Evolutionary conservation across 192 early-diverging fungal genomes (phyloP), one percentile per base, ranked within the genome.

Genomic region (Backusella australiensis): DNA sequence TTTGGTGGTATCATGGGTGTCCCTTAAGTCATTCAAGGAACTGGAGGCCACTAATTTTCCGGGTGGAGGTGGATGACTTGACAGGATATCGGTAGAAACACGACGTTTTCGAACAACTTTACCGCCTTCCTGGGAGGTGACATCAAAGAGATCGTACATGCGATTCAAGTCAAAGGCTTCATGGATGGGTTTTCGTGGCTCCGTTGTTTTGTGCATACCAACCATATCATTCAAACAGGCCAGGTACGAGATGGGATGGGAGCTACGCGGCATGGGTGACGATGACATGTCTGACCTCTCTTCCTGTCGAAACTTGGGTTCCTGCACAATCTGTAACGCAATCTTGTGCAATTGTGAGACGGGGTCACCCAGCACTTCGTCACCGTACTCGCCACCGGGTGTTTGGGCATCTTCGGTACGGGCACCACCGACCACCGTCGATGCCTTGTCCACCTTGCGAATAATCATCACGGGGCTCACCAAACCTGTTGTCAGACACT

Each of bases 271-370:
- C 23, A 86, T 76, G 71, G 79, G 19, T 29, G 71, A 39, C 6
- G 71, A 63, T 21, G 52, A 63, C 26, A 63, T 26, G 2, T 63
- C 12, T 0, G 56, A 3, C 3, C n/a, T 63, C 21, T 49, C 46
- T 19, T 63, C 56, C 2, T 63, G 56, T 63, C 56, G 21, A 35
- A 66, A 53, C 67, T 32, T 59, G 4, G 88, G 73, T 39, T 90
- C 81, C 14, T 89, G 88, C 4, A 85, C 87, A 66, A 95, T 88
- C 81, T 96, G 92, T 78, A 97, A 89, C 0, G 95, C 95, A 17
- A 97, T 89, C 85, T 97, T 97, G 85, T 97, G 95, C 67, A 97
- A 78, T 80, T 95, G 95, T 9, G 93, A 94, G 0, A 97, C 90
- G 1, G 95, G 94, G 75, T 97, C 96, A 26, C 94, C 94, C 8